Conservation (phyloP, 305 asterid genomes). For the Fraxinus baroniana region DNA sequence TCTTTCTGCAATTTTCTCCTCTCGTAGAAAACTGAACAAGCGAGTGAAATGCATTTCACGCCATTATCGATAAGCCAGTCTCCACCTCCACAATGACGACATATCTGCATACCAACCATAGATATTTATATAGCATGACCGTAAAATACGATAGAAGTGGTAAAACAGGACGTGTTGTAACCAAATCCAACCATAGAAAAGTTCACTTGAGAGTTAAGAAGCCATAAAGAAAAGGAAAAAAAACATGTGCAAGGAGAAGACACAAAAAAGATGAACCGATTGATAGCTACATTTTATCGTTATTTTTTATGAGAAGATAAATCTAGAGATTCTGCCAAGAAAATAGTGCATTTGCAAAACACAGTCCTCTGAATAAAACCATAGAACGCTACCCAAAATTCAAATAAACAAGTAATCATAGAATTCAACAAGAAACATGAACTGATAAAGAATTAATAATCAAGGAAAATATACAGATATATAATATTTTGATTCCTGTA, state of each 20-base stretch:
- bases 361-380: not conserved
- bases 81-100: slow-evolving; percentile 96
- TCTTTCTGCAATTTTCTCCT: slow-evolving; percentile 84
- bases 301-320: not conserved
- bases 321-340: not conserved
- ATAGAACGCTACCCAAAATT: not conserved
- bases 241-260: not conserved
- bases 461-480: not conserved
- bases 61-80: slow-evolving; percentile 88
- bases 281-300: not conserved
- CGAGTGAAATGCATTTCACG: slow-evolving; percentile 81
- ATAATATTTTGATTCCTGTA: slow-evolving; percentile 1
- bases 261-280: not conserved
- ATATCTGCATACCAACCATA: slow-evolving; percentile 50
- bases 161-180: not conserved
- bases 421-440: not conserved
- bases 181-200: not conserved
- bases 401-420: not conserved
- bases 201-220: not conserved
- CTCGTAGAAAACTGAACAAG: slow-evolving; percentile 85
- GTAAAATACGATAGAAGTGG: not conserved
- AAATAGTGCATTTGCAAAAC: not conserved
- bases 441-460: not conserved
- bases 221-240: not conserved
- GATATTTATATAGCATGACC: not conserved